phyloP scores from a whole-genome alignment of 176 grass and related monocot species.

The Zea mays region DNA sequence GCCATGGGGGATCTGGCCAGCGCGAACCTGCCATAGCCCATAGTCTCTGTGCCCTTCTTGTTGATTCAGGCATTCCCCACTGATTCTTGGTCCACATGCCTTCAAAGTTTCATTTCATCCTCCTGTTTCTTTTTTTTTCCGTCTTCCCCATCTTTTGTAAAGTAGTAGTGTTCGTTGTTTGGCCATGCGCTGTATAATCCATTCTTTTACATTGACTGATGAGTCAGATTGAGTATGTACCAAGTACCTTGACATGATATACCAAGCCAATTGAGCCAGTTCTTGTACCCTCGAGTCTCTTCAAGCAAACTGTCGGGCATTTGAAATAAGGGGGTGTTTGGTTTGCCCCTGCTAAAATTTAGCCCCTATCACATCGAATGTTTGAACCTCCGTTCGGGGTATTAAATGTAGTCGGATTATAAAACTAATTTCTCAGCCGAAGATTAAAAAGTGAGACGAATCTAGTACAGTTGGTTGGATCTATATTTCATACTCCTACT shows the following conservation, averaged over 20 bases:
- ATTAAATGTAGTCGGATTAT: no score
- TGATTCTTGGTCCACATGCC: slow-evolving; percentile 5
- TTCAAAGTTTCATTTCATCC: slow-evolving; percentile 29
- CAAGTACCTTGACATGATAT: slow-evolving; percentile 34
- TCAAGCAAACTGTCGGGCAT: not conserved
- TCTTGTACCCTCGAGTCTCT: slow-evolving; percentile 2
- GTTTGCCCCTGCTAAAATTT: no score
- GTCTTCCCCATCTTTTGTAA: slow-evolving; percentile 35
- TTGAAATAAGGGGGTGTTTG: no score
- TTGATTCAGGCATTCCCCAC: slow-evolving; percentile 7
- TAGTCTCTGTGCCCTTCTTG: slow-evolving; percentile 27
- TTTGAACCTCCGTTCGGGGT: no score
- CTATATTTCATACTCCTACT: no score
- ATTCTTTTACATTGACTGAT: slow-evolving; percentile 50
- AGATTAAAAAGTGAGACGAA: no score
- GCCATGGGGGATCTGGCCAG: slow-evolving; percentile 54
- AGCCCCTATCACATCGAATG: no score
- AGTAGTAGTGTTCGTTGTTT: slow-evolving; percentile 47
- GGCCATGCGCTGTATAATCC: slow-evolving; percentile 45
- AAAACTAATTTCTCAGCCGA: no score
- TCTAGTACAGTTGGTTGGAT: no score
- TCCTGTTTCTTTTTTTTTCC: not conserved
- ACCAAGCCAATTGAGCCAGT: slow-evolving; percentile 15
- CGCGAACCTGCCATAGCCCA: slow-evolving; percentile 68
- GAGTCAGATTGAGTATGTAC: slow-evolving; percentile 12